Evolutionary conservation across 352 stramenopile species (phyloP), one percentile per base, ranked within the genome.

Genomic region (Globisporangium orthogonon): DNA sequence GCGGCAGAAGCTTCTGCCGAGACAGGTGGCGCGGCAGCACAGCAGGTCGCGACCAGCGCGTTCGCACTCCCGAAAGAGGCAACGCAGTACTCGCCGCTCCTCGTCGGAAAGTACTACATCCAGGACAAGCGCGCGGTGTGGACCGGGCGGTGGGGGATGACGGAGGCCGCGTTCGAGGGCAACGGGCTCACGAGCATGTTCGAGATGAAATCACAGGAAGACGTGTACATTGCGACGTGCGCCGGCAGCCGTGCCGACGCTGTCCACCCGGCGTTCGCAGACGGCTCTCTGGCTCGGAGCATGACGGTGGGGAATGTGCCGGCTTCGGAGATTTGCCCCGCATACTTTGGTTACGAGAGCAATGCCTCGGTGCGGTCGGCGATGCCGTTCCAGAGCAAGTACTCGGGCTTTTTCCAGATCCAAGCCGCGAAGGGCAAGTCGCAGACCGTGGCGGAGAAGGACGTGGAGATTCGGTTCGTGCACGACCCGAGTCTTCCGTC

Each of bases 351-450:
- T 30, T 90, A 90, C 52, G 75, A 91, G 71, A 73, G 67, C 18
- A 64, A 91, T 53, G 54, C 69, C 23, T 58, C 62, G 29, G 65
- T 83, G 50, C 74, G 81, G 10, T 90, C 79, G 18, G 74, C 78
- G n/a, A 77, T 91, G 65, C 82, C 83, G 48, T 93, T 91, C 43
- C 69, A 82, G 35, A 75, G 74, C 65, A 91, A 89, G 62, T 95
- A 93, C 69, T 86, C 72, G 48, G 85, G 85, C 1, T 93, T 80
- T 15, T 95, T 95, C 53, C 83, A 95, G 66, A 95, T 95, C 58
- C 83, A 92, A 51, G 84, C 81, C 0, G 66, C 83, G 13, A 95
- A 95, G 67, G 83, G 81, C 29, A 95, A 95, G 51, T 70, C 78
- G 13, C 78, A 91, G 54, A 95, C 81, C 0, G 80, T 95, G 14